phyloP scores from a whole-genome alignment of 805 yeast genomes.

The Zygotorulaspora florentina region DNA sequence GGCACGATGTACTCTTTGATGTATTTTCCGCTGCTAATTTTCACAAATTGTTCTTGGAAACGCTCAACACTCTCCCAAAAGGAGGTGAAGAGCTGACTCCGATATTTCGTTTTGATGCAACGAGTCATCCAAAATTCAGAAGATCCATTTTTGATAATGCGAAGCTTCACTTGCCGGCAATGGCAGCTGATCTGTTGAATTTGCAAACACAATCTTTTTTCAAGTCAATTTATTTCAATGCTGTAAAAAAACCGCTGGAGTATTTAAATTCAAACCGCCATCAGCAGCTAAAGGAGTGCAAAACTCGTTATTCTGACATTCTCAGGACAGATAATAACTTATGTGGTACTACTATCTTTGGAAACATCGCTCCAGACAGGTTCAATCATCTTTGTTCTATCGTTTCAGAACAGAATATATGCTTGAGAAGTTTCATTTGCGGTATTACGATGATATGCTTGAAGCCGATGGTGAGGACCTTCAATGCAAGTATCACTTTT shows the following conservation, averaged over 20 bases:
- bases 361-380: conserved; percentile 19
- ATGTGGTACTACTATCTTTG: conserved; percentile 31
- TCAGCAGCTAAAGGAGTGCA: conserved; percentile 9
- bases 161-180: conserved; percentile 25
- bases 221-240: conserved; percentile 22
- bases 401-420: conserved; percentile 20
- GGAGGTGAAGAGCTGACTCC: conserved; percentile 2
- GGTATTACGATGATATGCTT: conserved; percentile 29
- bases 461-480: conserved; percentile 22
- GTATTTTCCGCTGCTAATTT: conserved; percentile 30
- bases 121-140: conserved; percentile 12
- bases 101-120: conserved; percentile 4
- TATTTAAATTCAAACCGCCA: conserved; percentile 14
- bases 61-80: conserved; percentile 15
- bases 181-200: conserved; percentile 22
- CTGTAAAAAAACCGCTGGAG: conserved; percentile 27
- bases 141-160: conserved; percentile 29
- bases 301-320: conserved; percentile 11
- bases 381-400: conserved; percentile 14
- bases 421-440: conserved; percentile 26
- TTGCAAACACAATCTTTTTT: conserved; percentile 29
- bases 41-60: conserved; percentile 22
- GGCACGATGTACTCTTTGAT: conserved; percentile 32
- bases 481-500: conserved; percentile 20
- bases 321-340: conserved; percentile 15